phyloP scores from a whole-genome alignment of 495 filamentous ascomycete genomes.

The Trichocladium uniseriatum region DNA sequence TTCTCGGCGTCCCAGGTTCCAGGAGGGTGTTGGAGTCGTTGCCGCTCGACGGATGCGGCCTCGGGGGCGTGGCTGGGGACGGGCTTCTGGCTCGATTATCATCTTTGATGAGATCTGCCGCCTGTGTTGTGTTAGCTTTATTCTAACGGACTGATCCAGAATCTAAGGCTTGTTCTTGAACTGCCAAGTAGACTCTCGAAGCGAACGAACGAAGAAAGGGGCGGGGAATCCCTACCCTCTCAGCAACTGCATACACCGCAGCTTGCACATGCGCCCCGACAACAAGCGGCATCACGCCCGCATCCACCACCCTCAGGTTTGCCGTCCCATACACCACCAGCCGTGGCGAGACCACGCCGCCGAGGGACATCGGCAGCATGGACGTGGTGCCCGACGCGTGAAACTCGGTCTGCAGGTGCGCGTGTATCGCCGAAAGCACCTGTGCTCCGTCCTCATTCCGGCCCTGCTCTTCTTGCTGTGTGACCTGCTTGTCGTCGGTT shows the following conservation, averaged over 20 bases:
- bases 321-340: conserved; percentile 41
- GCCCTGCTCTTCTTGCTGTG: no score
- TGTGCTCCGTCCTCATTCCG: conserved; percentile 6
- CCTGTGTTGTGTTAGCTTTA: not conserved
- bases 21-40: not conserved
- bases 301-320: conserved; percentile 39
- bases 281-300: conserved; percentile 42
- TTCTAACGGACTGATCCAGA: no score
- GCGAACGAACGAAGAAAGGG: not conserved
- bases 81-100: not conserved
- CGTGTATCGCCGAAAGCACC: conserved; percentile 16
- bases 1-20: not conserved
- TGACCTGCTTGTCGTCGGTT: no score
- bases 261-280: conserved; percentile 37
- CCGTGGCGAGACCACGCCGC: conserved; percentile 39
- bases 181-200: no score
- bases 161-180: no score
- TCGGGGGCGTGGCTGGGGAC: not conserved
- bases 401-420: conserved; percentile 14
- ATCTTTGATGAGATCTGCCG: conserved; percentile 4
- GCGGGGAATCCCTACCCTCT: conserved; percentile 28
- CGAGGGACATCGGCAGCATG: conserved; percentile 33
- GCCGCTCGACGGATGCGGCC: not conserved
- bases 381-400: conserved; percentile 33
- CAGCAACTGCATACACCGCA: conserved; percentile 47